Conservation (phyloP, 2,329 filamentous ascomycete genomes). For the Pseudodiploospora longispora region DNA sequence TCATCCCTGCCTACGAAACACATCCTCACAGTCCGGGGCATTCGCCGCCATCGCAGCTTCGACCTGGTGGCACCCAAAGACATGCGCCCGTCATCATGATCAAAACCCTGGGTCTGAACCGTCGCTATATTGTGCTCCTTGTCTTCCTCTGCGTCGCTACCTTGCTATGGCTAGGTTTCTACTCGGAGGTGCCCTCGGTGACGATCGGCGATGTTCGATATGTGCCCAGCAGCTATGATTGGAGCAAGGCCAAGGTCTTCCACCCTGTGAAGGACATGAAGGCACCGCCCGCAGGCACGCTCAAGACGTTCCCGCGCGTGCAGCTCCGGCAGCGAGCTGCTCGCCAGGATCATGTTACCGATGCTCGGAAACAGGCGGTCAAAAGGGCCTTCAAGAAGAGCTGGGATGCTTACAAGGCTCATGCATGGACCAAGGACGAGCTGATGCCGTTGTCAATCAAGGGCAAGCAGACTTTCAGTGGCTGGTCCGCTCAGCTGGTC, state of each 20-base stretch:
- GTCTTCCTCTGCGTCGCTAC: slow-evolving; percentile 17
- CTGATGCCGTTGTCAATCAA: slow-evolving; percentile 40
- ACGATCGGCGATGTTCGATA: slow-evolving; percentile 20
- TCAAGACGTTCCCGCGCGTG: slow-evolving; percentile 33
- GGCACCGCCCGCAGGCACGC: slow-evolving; percentile 26
- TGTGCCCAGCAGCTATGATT: slow-evolving; percentile 30
- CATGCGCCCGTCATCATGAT: slow-evolving; percentile 6
- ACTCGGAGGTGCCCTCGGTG: slow-evolving; percentile 11
- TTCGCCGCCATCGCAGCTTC: background rate
- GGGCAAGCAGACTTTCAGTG: slow-evolving; percentile 40
- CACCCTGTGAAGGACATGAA: slow-evolving; percentile 24
- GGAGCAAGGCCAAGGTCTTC: slow-evolving; percentile 25
- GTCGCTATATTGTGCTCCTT: slow-evolving; percentile 24
- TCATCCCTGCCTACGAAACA: slow-evolving; percentile 1
- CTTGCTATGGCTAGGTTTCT: slow-evolving; percentile 20
- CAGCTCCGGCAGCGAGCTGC: slow-evolving; percentile 27
- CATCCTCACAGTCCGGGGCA: background rate
- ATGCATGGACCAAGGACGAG: slow-evolving; percentile 52
- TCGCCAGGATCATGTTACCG: slow-evolving; percentile 28
- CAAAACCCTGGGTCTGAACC: slow-evolving; percentile 24
- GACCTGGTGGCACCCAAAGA: background rate
- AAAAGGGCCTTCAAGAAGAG: slow-evolving; percentile 33
- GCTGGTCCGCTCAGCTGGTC: slow-evolving; percentile 52
- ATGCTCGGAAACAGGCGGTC: slow-evolving; percentile 29
- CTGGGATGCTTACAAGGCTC: slow-evolving; percentile 44